Evolutionary conservation across 768 basidiomycete genomes (phyloP).

Genomic region (Russula griseocarnosa): DNA sequence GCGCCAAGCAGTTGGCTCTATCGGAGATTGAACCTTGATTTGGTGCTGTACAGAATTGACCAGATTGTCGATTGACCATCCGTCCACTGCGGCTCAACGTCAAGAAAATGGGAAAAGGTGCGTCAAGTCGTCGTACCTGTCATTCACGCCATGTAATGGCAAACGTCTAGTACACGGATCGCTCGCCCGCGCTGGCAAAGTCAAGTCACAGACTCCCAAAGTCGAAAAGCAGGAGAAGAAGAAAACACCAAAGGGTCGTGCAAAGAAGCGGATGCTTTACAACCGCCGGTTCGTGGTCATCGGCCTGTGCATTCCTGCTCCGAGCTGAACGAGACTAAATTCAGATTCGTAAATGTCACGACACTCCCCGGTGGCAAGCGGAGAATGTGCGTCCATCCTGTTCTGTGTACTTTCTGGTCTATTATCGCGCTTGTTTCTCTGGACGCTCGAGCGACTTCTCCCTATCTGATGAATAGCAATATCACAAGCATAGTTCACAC

Average conservation of each 20-base stretch:
- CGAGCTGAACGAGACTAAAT: slow-evolving; percentile 5
- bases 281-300: slow-evolving; percentile 71
- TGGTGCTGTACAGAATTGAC: slow-evolving; percentile 19
- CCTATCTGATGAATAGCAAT: slow-evolving; percentile 54
- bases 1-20: background rate
- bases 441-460: slow-evolving; percentile 14
- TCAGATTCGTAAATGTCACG: slow-evolving; percentile 91
- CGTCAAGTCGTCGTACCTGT: background rate
- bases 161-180: slow-evolving; percentile 83
- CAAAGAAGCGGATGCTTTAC: slow-evolving; percentile 93
- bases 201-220: slow-evolving; percentile 97
- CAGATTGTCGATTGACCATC: background rate
- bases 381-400: slow-evolving; percentile 74
- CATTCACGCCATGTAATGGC: background rate
- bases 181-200: slow-evolving; percentile 99
- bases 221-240: slow-evolving; percentile 99
- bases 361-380: slow-evolving; percentile 88
- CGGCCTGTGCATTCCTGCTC: background rate
- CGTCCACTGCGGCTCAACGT: slow-evolving; percentile 21
- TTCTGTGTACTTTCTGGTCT: slow-evolving; percentile 11
- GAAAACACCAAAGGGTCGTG: slow-evolving; percentile 95
- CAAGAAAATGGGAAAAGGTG: slow-evolving; percentile 32
- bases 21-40: slow-evolving; percentile 18
- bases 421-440: slow-evolving; percentile 22
- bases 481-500: slow-evolving; percentile 92